Evolutionary conservation across 768 basidiomycete species (phyloP).

Genomic region (Lyophyllum atratum): DNA sequence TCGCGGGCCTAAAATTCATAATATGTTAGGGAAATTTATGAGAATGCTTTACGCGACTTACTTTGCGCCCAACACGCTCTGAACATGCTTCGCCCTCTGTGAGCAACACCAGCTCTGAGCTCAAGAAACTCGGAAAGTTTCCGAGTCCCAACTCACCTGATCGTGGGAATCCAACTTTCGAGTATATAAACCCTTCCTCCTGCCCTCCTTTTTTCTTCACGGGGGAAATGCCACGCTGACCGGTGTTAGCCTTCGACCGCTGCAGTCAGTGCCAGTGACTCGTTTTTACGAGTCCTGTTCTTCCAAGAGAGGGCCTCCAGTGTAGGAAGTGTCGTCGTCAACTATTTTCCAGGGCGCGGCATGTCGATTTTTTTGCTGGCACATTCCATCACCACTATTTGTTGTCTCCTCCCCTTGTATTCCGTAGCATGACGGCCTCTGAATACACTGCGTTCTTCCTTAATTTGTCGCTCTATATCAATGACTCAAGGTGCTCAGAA

Average conservation of each 20-base stretch:
- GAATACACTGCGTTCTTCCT: neutral
- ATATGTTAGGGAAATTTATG: neutral
- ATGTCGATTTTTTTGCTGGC: slow-evolving; percentile 61
- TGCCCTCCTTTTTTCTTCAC: slow-evolving; percentile 24
- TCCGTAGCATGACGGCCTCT: neutral
- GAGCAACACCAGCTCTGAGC: neutral
- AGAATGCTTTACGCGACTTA: slow-evolving; percentile 10
- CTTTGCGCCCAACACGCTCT: slow-evolving; percentile 30
- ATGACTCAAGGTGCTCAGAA: too few relatives aligned
- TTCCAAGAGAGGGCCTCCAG: slow-evolving; percentile 55
- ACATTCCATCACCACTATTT: slow-evolving; percentile 33
- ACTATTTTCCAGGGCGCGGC: slow-evolving; percentile 49
- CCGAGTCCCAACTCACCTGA: slow-evolving; percentile 20
- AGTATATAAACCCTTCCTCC: slow-evolving; percentile 20
- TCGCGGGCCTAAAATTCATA: slow-evolving; percentile 31
- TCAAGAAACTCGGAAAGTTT: neutral
- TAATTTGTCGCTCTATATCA: too few relatives aligned
- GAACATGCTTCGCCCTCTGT: slow-evolving; percentile 22
- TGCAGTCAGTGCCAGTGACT: slow-evolving; percentile 69
- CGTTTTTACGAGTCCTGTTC: slow-evolving; percentile 46
- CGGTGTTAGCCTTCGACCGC: slow-evolving; percentile 55
- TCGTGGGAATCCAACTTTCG: slow-evolving; percentile 42
- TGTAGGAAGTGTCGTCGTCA: slow-evolving; percentile 66
- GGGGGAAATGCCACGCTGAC: slow-evolving; percentile 67
- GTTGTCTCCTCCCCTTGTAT: neutral